Evolutionary conservation across 495 filamentous ascomycete species (phyloP).

Genomic region (Apiosordaria backusii): DNA sequence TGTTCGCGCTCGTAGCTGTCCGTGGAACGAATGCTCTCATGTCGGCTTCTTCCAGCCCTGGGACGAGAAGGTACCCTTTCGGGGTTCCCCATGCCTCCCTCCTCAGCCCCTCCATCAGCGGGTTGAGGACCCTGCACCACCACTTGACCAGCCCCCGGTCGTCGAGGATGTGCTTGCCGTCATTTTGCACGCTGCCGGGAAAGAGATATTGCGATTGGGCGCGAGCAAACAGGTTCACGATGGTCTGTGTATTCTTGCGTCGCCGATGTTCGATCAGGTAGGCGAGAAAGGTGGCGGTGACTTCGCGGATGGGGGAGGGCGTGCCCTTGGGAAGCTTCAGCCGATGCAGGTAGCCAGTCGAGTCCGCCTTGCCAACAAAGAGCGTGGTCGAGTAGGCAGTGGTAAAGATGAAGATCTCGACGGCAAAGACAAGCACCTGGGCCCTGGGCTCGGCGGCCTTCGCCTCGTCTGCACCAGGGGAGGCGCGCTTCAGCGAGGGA

Average conservation of each 20-base stretch:
- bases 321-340: conserved; percentile 57
- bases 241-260: conserved; percentile 64
- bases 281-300: conserved; percentile 71
- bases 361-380: conserved; percentile 96
- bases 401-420: conserved; percentile 65
- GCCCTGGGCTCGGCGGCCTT: conserved; percentile 17
- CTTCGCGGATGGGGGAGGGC: conserved; percentile 67
- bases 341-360: conserved; percentile 77
- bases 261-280: conserved; percentile 66
- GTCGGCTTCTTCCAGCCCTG: conserved; percentile 75
- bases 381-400: conserved; percentile 77
- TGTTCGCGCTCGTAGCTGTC: conserved; percentile 40
- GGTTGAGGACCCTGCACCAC: conserved; percentile 89
- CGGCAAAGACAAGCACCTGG: conserved; percentile 45
- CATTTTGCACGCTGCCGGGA: conserved; percentile 81
- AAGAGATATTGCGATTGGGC: conserved; percentile 94
- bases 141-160: conserved; percentile 85
- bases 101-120: conserved; percentile 53
- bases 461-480: conserved; percentile 28
- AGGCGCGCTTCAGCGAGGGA: conserved; percentile 23
- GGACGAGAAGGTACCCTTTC: conserved; percentile 79
- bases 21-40: conserved; percentile 57
- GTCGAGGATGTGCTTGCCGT: conserved; percentile 86
- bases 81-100: conserved; percentile 36
- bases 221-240: conserved; percentile 89